Evolutionary conservation across 495 filamentous ascomycete species (phyloP).

Genomic region (Bacidia rubella): DNA sequence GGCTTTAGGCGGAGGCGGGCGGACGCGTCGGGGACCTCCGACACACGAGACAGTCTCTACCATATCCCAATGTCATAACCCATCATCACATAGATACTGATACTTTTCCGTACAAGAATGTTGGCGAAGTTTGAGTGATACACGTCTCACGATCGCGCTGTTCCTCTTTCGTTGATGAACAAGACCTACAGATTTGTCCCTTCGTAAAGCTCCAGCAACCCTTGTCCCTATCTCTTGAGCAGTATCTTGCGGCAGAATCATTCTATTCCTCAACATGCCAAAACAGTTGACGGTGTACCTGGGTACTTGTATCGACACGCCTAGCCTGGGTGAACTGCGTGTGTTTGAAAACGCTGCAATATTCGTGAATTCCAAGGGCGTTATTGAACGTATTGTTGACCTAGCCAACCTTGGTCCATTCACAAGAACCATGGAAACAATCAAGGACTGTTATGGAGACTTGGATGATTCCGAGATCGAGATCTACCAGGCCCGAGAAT

Average conservation of each 20-base stretch:
- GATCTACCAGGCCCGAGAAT: not conserved
- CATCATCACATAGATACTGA: no score
- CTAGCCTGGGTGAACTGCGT: constrained; percentile 12
- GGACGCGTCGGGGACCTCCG: no score
- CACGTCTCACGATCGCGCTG: no score
- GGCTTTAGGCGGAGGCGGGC: no score
- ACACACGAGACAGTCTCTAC: no score
- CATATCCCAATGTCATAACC: no score
- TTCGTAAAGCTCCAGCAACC: no score
- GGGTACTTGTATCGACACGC: constrained; percentile 35
- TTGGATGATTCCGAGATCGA: constrained; percentile 21
- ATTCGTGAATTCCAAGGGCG: constrained; percentile 51
- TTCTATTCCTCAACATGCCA: not conserved
- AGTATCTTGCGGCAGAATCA: no score
- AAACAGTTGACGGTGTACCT: constrained; percentile 23
- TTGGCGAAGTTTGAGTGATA: no score
- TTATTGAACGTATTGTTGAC: constrained; percentile 32
- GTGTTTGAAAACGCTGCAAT: constrained; percentile 41
- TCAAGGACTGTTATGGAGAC: constrained; percentile 24
- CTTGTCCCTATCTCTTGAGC: not conserved
- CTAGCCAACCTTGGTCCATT: constrained; percentile 27
- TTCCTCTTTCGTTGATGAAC: no score
- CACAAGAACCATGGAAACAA: constrained; percentile 33
- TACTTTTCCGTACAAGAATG: no score
- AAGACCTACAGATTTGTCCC: no score